A percentile compares a stretch with the other conserved stretches of the same genome.
These are phyloP conservation scores for Vickermania ingenoplastis DNA, from an alignment of 208 protist genomes.

Conservation along the genomic window DNA sequence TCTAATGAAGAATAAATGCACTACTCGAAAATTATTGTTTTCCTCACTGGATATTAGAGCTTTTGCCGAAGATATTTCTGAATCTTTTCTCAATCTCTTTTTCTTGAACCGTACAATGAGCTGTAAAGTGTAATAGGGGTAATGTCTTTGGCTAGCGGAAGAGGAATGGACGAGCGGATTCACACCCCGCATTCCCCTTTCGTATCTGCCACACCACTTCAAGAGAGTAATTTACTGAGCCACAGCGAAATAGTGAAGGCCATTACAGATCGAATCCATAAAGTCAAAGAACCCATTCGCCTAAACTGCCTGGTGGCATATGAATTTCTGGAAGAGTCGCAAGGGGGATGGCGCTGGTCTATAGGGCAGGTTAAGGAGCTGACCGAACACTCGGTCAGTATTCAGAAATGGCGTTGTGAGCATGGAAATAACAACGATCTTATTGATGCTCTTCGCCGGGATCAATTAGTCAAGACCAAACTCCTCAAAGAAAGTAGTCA, in stretches of 20 bases:
- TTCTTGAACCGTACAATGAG: no score
- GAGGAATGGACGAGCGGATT: neutral
- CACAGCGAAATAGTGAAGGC: slow-evolving; percentile 5
- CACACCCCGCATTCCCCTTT: slow-evolving; percentile 1
- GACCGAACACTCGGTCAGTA: slow-evolving; percentile 14
- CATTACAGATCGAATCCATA: slow-evolving; percentile 8
- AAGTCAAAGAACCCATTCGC: slow-evolving; percentile 12
- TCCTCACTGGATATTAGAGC: no score
- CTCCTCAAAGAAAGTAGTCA: slow-evolving; percentile 23
- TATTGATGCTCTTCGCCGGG: slow-evolving; percentile 13
- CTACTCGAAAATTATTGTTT: no score
- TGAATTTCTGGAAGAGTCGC: slow-evolving; percentile 26
- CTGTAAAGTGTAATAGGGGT: no score
- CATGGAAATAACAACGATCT: slow-evolving; percentile 18
- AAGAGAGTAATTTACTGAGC: slow-evolving; percentile 4
- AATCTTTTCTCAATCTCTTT: no score
- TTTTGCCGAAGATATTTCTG: no score
- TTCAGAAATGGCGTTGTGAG: slow-evolving; percentile 21
- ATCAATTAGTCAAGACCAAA: slow-evolving; percentile 10
- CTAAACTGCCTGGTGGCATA: slow-evolving; percentile 35
- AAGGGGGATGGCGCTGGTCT: slow-evolving; percentile 28
- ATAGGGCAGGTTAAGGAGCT: slow-evolving; percentile 24
- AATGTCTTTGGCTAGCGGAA: neutral
- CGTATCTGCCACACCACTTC: neutral
- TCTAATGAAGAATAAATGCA: no score